Evolutionary conservation across 352 stramenopile species (phyloP), one percentile per base, ranked within the genome.

Genomic region (Pythium oligandrum): DNA sequence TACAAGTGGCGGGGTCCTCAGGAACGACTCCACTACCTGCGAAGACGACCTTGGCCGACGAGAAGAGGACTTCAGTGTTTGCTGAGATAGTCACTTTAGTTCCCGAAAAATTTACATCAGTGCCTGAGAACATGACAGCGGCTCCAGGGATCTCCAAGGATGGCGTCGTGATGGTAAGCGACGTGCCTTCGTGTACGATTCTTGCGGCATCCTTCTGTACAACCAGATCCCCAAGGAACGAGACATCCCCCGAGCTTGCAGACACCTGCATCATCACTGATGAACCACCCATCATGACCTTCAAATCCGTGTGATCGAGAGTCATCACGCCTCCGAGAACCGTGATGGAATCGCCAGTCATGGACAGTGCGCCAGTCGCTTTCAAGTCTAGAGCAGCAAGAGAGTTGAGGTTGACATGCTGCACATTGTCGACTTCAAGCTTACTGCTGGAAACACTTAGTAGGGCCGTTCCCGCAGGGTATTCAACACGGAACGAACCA

Each of bases 401-500:
- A 4, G 70, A 73, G 6, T 43, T 72, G 4, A 83, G 35, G 26
- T 47, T 72, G 12, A 70, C 51, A 12, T 69, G 35, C 26, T 68
- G 48, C 2, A 75, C 63, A 42, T 75, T 71, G 38, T 74, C 54
- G 11, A 83, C 67, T 1, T 44, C 51, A n/a, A 81, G 54, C 12
- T 48, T 4, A 8, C 39, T 74, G n/a, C 59, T 63, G 2, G 70
- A 63, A 9, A 75, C 54, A 0, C 65, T 68, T 3, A 83, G 52
- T 1, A 83, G 49, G 3, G 58, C 36, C 0, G 61, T 59, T 0
- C 46, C 59, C 32, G 44, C 68, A 9, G 64, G 62, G 53, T 70
- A 73, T 35, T 81, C 70, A 7, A 81, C 68, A 6, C 63, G 60
- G 44, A 83, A 83, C 31, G 52, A 51, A 2, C 73, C 73, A 32